Evolutionary conservation across 371 early-diverging fungal genomes (phyloP), one percentile per base, ranked within the genome.

Genomic region (Actinomortierella ambigua): DNA sequence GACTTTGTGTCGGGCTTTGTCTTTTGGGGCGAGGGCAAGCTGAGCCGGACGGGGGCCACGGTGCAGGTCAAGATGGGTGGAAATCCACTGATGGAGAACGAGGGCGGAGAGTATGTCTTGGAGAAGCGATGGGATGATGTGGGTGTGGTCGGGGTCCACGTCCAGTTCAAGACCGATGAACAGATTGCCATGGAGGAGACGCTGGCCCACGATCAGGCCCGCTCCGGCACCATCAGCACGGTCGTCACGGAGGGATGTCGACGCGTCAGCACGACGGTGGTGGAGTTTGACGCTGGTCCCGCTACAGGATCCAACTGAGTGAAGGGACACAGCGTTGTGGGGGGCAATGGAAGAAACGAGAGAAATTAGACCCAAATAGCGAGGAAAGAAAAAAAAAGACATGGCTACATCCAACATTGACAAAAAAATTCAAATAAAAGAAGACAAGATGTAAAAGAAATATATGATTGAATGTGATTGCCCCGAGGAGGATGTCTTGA

Each of bases 61-160:
- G 58, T 64, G 52, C 63, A 64, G 55, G 69, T 69, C 3, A 47
- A 63, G 2, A 34, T 69, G 40, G 69, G 58, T 0, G 15, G 24
- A 22, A 69, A 69, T n/a, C 64, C 65, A 22, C 61, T 69, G 39
- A 43, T 64, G 26, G 69, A 64, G 52, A 69, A 69, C 24, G 69
- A 69, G 20, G 69, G 69, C 13, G 69, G 69, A 1, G 69, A 69
- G 2, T 63, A 69, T 57, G 70, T 69, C n/a, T 51, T 69, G 22
- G 70, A 69, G 61, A 53, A 63, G 41, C 64, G 70, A 40, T 69
- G 70, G 70, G 65, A 61, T 39, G 70, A 69, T 44, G 70, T 69
- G 13, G 70, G 70, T 3, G 65, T 64, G 27, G 58, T 51, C 15
- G 70, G 70, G 8, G 29, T 69, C 3, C 57, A 64, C 46, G 64